Evolutionary conservation across 352 stramenopile genomes (phyloP), one percentile per base, ranked within the genome.

Genomic region (Phytophthora rubi): DNA sequence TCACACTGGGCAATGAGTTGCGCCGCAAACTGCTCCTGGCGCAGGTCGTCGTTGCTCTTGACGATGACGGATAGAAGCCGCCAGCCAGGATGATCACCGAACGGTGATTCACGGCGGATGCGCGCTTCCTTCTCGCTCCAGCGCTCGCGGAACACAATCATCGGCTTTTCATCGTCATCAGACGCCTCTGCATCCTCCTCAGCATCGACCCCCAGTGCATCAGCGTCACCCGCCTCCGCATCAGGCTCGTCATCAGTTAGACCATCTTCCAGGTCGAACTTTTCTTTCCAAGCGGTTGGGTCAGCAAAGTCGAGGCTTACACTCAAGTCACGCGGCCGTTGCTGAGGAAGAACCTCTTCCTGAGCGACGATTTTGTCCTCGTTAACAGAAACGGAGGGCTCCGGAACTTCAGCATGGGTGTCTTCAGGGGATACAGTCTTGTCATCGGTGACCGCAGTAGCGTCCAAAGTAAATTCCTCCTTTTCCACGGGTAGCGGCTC

Each of bases 21-120:
- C 62, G 98, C 96, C 0, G 97, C 95, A 78, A 99, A 99, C 30
- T 98, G 92, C 78, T 99, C 98, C 75, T 99, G 98, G 2, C 97
- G 87, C 55, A 99, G 77, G 60, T 99, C 97, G 73, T 99, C 98
- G 66, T 99, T 99, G 51, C 94, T 99, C 81, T 96, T 99, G 2
- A 99, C 95, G 67, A 99, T 99, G 16, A 99, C 90, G 52, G 90
- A 90, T 33, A 95, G 75, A 49, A 94, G 61, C 12, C 85, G 76
- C 81, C 88, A 93, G 18, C 83, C 83, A 37, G 75, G 82, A 60
- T 90, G 81, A 42, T 81, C 70, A 3, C 78, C 76, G 44, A 83
- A 86, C 30, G 73, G 73, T 1, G 85, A 92, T 49, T 80, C 71
- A 23, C 79, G 76, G 10, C 86, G 82, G 53, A 96, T 82, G 0